Evolutionary conservation across 129 eudicot species (phyloP).

Genomic region (carrot (Daucus carota)): DNA sequence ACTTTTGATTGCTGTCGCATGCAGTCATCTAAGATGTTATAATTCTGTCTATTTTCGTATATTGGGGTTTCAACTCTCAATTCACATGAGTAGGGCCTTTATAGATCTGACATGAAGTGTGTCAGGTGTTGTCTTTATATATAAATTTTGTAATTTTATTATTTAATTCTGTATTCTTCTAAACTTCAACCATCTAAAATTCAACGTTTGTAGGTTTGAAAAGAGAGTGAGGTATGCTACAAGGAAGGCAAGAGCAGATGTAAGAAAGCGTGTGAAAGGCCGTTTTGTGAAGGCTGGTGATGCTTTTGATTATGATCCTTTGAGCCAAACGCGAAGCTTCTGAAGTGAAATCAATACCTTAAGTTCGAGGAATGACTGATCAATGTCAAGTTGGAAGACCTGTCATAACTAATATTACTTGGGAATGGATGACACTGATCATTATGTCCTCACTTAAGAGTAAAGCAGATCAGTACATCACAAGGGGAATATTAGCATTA

Average conservation of each 20-base stretch:
- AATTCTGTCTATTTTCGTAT: not conserved
- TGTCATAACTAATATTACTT: not conserved
- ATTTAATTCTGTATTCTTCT: not conserved
- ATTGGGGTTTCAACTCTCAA: not conserved
- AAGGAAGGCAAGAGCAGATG: constrained; percentile 56
- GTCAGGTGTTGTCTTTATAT: not conserved
- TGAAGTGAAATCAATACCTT: constrained; percentile 13
- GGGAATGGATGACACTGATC: not conserved
- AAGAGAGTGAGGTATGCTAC: constrained; percentile 48
- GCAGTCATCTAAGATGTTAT: not conserved
- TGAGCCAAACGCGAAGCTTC: constrained; percentile 32
- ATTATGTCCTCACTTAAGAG: not conserved
- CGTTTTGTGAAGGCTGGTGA: constrained; percentile 58
- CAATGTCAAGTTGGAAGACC: not conserved
- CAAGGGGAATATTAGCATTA: too few species aligned
- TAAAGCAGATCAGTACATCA: not conserved
- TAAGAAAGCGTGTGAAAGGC: constrained; percentile 50
- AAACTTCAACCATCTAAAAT: not conserved
- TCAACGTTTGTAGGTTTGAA: constrained; percentile 31
- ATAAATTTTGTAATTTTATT: not conserved
- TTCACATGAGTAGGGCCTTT: not conserved
- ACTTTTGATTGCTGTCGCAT: not conserved
- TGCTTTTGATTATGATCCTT: constrained; percentile 47
- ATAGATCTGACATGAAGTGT: not conserved
- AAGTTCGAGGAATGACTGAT: constrained; percentile 5